Evolutionary conservation across 768 basidiomycete genomes (phyloP), one percentile per base, ranked within the genome.

Genomic region (Scleroderma bovista): DNA sequence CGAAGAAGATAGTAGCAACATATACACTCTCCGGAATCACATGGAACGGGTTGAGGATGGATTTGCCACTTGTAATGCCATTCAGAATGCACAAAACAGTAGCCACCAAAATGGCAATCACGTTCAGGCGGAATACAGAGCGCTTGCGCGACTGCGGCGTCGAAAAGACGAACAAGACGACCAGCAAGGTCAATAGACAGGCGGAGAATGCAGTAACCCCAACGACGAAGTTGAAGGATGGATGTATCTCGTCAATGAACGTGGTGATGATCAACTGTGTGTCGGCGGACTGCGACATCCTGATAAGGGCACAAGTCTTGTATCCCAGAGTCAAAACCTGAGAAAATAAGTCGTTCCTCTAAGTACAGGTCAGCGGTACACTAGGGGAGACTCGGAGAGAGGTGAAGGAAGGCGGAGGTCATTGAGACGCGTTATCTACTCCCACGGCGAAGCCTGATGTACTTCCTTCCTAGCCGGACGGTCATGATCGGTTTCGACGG

Each of bases 241-340:
- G 51, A 40, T 60, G 38, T 20, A 56, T 54, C 5, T 51, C 52
- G 17, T 64, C 62, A 23, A 69, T 52, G 46, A 24, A 47, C 16
- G 19, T 29, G 15, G 17, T 44, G 59, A 66, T 38, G n/a, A 47
- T 40, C 3, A 38, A 17, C 29, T 47, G 32, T 2, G 46, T 22
- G 32, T n/a, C 32, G 7, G 32, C 34, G 17, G 33, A 15, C 33
- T 46, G 46, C 7, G 46, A 46, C 46, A 46, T 46, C 13, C 23
- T 23, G n/a, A 59, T 13, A 12, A 22, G 26, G 9, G 26, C 26
- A 29, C 26, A 9, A 29, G 26, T 9, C 26, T 29, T 5, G 26
- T 29, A 4, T 29, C n/a, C 26, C 26, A 29, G 26, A 5, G 26
- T 9, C 26, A 6, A 86, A 90, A 47, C 91, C 88, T 29, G 26